Percentiles rank a stretch among this genome's conserved stretches.
Evolutionary conservation across 2,329 filamentous ascomycete genomes (phyloP).

Genomic region (Ophiostoma tasmaniense): DNA sequence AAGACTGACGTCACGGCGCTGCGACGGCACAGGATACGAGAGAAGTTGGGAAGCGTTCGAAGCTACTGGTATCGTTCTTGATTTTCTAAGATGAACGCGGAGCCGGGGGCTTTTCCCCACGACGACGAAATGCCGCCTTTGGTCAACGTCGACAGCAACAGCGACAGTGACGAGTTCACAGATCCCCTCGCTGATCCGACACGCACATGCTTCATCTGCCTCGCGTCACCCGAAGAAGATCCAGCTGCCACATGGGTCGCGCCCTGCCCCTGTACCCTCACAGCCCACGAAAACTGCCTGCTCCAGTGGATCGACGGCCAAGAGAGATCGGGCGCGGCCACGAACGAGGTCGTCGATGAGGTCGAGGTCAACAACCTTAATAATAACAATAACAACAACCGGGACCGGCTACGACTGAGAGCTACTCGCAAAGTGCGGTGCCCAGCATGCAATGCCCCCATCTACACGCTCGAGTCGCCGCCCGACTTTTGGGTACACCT

Average conservation of each 20-base stretch:
- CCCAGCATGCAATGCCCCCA: conserved; percentile 80
- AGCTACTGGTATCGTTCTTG: not conserved
- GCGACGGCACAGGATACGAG: not conserved
- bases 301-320: conserved; percentile 83
- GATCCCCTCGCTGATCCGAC: conserved; percentile 2
- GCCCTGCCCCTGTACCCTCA: conserved; percentile 83
- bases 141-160: not conserved
- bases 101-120: not conserved
- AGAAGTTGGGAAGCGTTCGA: not conserved
- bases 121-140: not conserved
- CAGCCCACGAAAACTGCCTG: conserved; percentile 83
- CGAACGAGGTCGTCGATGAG: not conserved
- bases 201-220: conserved; percentile 53
- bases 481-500: conserved; percentile 63
- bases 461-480: conserved; percentile 61
- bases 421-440: conserved; percentile 54
- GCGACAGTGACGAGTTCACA: not conserved
- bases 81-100: not conserved
- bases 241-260: conserved; percentile 61
- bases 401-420: not conserved
- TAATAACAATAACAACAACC: too few species aligned
- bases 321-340: conserved; percentile 30
- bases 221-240: conserved; percentile 46
- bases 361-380: not conserved
- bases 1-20: not conserved